These are phyloP conservation scores for Telfairia occidentalis DNA, from an alignment of 331 rosid species.

Conservation along the genomic window DNA sequence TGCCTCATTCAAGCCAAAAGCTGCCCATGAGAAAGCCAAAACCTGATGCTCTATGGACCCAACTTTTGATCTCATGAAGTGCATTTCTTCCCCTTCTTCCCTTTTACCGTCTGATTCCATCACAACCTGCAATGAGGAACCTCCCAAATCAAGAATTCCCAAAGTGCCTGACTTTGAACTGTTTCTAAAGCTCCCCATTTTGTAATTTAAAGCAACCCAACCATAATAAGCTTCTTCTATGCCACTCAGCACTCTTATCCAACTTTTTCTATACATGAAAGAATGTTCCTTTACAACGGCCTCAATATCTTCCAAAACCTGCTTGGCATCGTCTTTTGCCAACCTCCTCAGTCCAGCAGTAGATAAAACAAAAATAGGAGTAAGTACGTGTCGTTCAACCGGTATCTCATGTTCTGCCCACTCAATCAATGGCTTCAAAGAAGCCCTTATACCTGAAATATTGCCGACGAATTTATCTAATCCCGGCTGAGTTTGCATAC, in stretches of 20 bases:
- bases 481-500: slow-evolving; percentile 81
- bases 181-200: slow-evolving; percentile 40
- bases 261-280: slow-evolving; percentile 35
- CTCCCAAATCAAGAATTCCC: slow-evolving; percentile 82
- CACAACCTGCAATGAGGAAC: slow-evolving; percentile 75
- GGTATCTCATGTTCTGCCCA: slow-evolving; percentile 60
- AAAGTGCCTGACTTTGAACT: slow-evolving; percentile 30
- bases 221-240: slow-evolving; percentile 81
- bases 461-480: slow-evolving; percentile 62
- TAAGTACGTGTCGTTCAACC: slow-evolving; percentile 23
- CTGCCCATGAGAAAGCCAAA: slow-evolving; percentile 46
- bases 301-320: slow-evolving; percentile 43
- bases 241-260: slow-evolving; percentile 80
- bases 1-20: slow-evolving; percentile 74
- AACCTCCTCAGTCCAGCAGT: slow-evolving; percentile 77
- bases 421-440: slow-evolving; percentile 56
- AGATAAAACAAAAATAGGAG: slow-evolving; percentile 62
- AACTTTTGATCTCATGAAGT: slow-evolving; percentile 36
- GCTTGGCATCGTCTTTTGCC: slow-evolving; percentile 22
- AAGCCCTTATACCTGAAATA: slow-evolving; percentile 36
- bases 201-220: slow-evolving; percentile 78
- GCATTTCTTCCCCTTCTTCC: slow-evolving; percentile 31
- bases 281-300: slow-evolving; percentile 36
- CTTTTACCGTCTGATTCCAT: slow-evolving; percentile 19
- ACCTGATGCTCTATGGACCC: slow-evolving; percentile 33